Conservation (phyloP, 2,329 filamentous ascomycete genomes). For the Penicillium sp. region DNA sequence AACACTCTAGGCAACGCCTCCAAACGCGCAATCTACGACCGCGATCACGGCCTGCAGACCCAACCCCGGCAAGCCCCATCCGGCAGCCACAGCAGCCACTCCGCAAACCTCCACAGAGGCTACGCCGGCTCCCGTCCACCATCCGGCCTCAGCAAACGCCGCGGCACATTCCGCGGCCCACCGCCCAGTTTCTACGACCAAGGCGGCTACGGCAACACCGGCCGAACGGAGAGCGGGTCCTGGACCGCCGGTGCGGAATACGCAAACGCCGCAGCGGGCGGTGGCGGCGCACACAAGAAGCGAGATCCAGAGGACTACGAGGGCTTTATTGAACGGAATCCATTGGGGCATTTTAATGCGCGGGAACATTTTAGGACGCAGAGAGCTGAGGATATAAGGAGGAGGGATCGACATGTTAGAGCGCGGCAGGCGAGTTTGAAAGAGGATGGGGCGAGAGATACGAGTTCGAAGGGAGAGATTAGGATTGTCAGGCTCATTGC, state of each 20-base stretch:
- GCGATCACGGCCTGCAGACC: slow-evolving; percentile 44
- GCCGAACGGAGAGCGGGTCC: slow-evolving; percentile 53
- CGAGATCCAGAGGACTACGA: slow-evolving; percentile 32
- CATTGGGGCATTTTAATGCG: slow-evolving; percentile 76
- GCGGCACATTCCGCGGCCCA: slow-evolving; percentile 76
- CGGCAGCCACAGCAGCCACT: slow-evolving; percentile 56
- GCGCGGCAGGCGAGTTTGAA: slow-evolving; percentile 31
- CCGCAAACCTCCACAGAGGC: slow-evolving; percentile 34
- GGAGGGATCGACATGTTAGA: slow-evolving; percentile 43
- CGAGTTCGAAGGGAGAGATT: slow-evolving; percentile 11
- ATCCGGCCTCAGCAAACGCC: slow-evolving; percentile 73
- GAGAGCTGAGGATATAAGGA: slow-evolving; percentile 57
- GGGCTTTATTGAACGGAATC: slow-evolving; percentile 44
- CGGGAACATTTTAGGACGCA: slow-evolving; percentile 72
- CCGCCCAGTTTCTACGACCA: slow-evolving; percentile 84
- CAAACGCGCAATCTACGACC: slow-evolving; percentile 80
- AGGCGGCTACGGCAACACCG: slow-evolving; percentile 71
- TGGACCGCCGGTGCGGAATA: slow-evolving; percentile 34
- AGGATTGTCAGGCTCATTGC: slow-evolving; percentile 38
- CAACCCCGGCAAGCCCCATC: slow-evolving; percentile 37
- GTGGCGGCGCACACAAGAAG: slow-evolving; percentile 1
- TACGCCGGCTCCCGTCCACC: slow-evolving; percentile 66
- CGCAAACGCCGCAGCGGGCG: slow-evolving; percentile 2
- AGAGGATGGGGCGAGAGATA: slow-evolving; percentile 8
- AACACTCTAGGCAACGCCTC: slow-evolving; percentile 67